Evolutionary conservation across 2,329 filamentous ascomycete species (phyloP), one percentile per base, ranked within the genome.

Genomic region (Aureobasidium leucospermi): DNA sequence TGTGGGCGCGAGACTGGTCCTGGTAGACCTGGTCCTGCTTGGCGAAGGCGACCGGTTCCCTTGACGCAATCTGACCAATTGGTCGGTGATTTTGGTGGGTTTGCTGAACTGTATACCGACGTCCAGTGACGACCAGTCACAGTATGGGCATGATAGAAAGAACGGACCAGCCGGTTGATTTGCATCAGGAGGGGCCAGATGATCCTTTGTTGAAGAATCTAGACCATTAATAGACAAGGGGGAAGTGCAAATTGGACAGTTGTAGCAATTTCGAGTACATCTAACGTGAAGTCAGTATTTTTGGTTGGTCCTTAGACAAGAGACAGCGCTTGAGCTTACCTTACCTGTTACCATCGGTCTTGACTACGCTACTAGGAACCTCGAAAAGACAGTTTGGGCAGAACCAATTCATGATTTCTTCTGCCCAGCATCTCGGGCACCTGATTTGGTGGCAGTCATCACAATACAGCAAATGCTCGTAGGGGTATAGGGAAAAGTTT

Each of bases 361-460:
- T 91, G 47, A 97, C 84, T 69, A 90, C 91, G 69, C 90, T 96
- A 72, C 89, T 96, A 5, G 93, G 91, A 34, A 96, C 93, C 74
- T 99, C 94, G 69, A 99, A 97, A 60, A 99, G 76, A 71, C 94
- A 99, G 71, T 85, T 93, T 5, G 94, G 94, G 69, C 94, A 99
- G 74, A 90, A 99, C 80, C 91, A 96, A 58, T 90, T 94, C 49
- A 96, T 86, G 59, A 96, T 91, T 75, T 99, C 94, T 71, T 99
- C 94, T 49, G 87, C 84, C 58, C 95, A 89, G 70, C 94, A 99
- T 75, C 91, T 82, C 6, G 90, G 89, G 71, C 94, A 99, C 66
- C 94, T 88, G 63, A 97, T 96, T 74, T 96, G 88, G 71, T 96
- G 90, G 73, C 94, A 99, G 72, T 97, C 94, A 71, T 96, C 93